These are phyloP conservation scores for Claviceps pusilla DNA, from an alignment of 2,329 filamentous ascomycete species.

Conservation along the genomic window DNA sequence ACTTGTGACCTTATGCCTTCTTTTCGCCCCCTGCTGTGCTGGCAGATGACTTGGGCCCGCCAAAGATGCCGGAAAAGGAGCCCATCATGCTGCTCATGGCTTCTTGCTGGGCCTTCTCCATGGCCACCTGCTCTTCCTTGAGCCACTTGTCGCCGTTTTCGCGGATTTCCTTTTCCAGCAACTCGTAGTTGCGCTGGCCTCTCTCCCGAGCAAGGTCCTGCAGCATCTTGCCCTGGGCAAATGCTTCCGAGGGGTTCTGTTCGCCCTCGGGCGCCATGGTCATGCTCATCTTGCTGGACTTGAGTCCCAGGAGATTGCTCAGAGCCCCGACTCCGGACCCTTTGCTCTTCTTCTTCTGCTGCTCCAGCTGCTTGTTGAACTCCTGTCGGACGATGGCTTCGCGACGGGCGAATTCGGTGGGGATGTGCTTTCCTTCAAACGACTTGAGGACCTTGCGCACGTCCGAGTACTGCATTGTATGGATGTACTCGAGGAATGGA, in stretches of 20 bases:
- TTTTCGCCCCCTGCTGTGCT: constrained; percentile 4
- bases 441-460: constrained; percentile 75
- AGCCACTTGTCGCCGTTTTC: constrained; percentile 93
- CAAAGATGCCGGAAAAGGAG: constrained; percentile 36
- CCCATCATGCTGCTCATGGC: constrained; percentile 86
- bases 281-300: constrained; percentile 49
- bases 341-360: constrained; percentile 46
- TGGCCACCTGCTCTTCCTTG: constrained; percentile 76
- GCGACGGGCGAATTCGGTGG: constrained; percentile 73
- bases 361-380: constrained; percentile 64
- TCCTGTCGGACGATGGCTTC: constrained; percentile 75
- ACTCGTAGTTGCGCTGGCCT: constrained; percentile 78
- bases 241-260: constrained; percentile 55
- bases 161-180: constrained; percentile 77
- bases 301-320: constrained; percentile 61
- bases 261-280: constrained; percentile 51
- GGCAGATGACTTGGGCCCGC: constrained; percentile 6
- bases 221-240: constrained; percentile 90
- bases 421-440: constrained; percentile 79
- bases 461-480: constrained; percentile 82
- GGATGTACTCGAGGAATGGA: constrained; percentile 93
- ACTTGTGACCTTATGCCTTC: constrained; percentile 7
- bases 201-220: constrained; percentile 87
- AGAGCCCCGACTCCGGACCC: constrained; percentile 53
- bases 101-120: constrained; percentile 81